phyloP scores from a whole-genome alignment of 108 stramenopile species.

The Fistulifera solaris region DNA sequence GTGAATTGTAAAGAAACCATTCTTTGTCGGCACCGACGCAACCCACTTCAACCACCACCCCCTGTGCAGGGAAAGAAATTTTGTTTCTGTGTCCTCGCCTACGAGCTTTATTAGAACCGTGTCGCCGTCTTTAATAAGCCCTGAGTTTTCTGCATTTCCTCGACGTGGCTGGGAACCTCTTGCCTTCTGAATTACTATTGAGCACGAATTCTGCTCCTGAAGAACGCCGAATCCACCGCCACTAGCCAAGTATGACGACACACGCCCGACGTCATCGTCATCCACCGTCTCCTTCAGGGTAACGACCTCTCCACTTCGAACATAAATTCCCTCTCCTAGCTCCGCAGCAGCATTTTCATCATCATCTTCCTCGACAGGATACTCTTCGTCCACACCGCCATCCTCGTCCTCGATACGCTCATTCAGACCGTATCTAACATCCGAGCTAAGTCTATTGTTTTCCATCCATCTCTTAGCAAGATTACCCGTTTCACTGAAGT shows the following conservation, averaged over 20 bases:
- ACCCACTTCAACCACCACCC: conserved; percentile 94
- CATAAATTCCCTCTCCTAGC: conserved; percentile 45
- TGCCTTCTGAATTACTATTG: conserved; percentile 36
- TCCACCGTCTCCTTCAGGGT: conserved; percentile 32
- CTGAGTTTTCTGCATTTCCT: conserved; percentile 12
- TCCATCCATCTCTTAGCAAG: conserved; percentile 18
- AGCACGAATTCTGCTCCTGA: conserved; percentile 33
- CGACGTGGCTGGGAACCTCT: conserved; percentile 27
- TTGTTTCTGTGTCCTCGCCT: conserved; percentile 31
- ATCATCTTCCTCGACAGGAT: conserved; percentile 15
- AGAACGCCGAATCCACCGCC: conserved; percentile 76
- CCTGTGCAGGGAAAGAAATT: conserved; percentile 71
- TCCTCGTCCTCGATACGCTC: background rate
- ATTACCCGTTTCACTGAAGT: conserved; percentile 10
- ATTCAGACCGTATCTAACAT: background rate
- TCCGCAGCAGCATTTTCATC: conserved; percentile 46
- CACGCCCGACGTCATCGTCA: conserved; percentile 14
- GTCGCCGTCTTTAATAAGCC: conserved; percentile 72
- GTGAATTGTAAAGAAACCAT: conserved; percentile 51
- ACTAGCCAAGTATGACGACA: conserved; percentile 13
- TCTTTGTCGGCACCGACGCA: conserved; percentile 45
- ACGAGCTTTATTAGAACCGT: conserved; percentile 62
- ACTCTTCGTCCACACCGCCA: conserved; percentile 6
- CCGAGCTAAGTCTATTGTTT: conserved; percentile 1
- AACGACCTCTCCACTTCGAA: conserved; percentile 51